Evolutionary conservation across 768 basidiomycete species (phyloP).

Genomic region (Leucosporidium scottii): DNA sequence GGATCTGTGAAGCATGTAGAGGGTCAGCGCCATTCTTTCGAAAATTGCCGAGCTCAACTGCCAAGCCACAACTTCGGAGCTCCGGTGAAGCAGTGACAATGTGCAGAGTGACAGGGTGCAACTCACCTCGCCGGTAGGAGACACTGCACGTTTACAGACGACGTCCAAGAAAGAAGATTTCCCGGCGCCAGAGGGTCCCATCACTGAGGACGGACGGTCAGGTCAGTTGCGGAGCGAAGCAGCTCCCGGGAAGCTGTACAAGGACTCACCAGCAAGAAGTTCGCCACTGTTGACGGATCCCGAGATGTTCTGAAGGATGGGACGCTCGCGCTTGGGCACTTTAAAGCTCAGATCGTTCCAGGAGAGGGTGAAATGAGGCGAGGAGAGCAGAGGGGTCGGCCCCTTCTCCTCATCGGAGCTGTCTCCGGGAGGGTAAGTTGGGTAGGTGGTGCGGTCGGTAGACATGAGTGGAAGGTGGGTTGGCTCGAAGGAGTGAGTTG

Average conservation of each 20-base stretch:
- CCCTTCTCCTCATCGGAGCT: too few species aligned
- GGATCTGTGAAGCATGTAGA: slow-evolving; percentile 15
- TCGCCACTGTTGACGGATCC: slow-evolving; percentile 32
- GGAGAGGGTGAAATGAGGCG: not conserved
- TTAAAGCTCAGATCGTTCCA: slow-evolving; percentile 12
- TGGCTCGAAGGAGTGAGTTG: too few species aligned
- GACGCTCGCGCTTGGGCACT: not conserved
- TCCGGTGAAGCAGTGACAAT: too few species aligned
- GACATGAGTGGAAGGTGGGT: too few species aligned
- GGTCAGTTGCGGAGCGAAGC: not conserved
- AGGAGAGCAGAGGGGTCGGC: too few species aligned
- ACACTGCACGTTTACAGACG: slow-evolving; percentile 38
- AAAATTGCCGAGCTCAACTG: not conserved
- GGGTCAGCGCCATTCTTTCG: not conserved
- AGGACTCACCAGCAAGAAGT: slow-evolving; percentile 36
- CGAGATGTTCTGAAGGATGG: slow-evolving; percentile 32
- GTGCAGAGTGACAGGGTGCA: too few species aligned
- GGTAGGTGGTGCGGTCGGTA: too few species aligned
- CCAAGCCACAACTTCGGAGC: too few species aligned
- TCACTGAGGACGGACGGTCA: slow-evolving; percentile 9
- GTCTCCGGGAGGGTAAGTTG: too few species aligned
- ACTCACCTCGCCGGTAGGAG: slow-evolving; percentile 12
- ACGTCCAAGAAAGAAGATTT: slow-evolving; percentile 45
- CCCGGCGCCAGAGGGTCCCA: slow-evolving; percentile 36
- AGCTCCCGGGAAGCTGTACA: not conserved